phyloP scores from a whole-genome alignment of 257 asterid genomes.

The Solanum medicagineum region DNA sequence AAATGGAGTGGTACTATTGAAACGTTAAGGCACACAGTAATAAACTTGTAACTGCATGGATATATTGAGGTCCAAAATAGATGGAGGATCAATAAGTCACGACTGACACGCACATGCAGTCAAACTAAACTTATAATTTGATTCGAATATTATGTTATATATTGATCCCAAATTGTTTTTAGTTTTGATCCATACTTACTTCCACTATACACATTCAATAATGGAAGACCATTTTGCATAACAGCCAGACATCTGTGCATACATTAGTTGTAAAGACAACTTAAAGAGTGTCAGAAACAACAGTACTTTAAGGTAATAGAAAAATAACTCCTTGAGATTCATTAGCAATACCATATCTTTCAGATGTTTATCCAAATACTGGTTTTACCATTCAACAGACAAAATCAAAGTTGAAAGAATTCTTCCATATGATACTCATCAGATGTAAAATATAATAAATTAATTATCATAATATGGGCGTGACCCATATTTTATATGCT shows the following conservation, averaged over 20 bases:
- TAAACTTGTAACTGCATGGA: constrained; percentile 5
- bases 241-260: not conserved
- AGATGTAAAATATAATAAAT: not conserved
- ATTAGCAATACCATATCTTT: not conserved
- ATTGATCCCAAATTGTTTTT: constrained; percentile 8
- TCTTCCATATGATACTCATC: not conserved
- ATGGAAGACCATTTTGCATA: constrained; percentile 4
- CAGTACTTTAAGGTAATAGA: constrained; percentile 1
- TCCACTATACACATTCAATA: constrained; percentile 18
- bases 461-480: not conserved
- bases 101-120: constrained; percentile 13
- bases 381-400: not conserved
- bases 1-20: not conserved
- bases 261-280: constrained; percentile 11
- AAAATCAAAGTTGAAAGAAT: not conserved
- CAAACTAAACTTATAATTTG: constrained; percentile 11
- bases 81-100: constrained; percentile 7
- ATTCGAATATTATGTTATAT: constrained; percentile 9
- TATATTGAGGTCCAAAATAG: constrained; percentile 12
- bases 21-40: not conserved
- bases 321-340: constrained; percentile 1
- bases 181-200: not conserved
- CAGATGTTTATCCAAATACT: not conserved
- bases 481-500: not conserved
- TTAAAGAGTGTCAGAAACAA: not conserved